phyloP scores from a whole-genome alignment of 495 filamentous ascomycete species.

The Podospora conica region DNA sequence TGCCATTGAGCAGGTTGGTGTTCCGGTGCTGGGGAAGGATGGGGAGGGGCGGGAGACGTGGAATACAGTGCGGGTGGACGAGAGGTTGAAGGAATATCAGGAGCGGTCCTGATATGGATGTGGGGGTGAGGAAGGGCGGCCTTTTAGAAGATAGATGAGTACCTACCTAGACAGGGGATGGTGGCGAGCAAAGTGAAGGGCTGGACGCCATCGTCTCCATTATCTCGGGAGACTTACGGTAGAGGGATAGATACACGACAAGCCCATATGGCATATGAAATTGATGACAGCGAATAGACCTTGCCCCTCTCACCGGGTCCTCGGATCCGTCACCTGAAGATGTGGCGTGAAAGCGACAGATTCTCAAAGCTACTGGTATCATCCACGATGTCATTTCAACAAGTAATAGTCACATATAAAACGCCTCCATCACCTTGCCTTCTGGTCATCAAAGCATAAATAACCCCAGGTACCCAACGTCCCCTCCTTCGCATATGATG shows the following conservation, averaged over 20 bases:
- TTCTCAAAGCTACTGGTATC: not conserved
- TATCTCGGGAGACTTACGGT: not conserved
- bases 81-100: constrained; percentile 49
- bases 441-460: not conserved
- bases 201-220: too few species aligned
- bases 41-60: constrained; percentile 60
- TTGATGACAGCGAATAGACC: not conserved
- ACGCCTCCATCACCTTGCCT: not conserved
- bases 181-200: not conserved
- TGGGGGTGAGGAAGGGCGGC: not conserved
- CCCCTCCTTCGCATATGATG: not conserved
- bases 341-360: not conserved
- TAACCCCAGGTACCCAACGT: not conserved
- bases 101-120: constrained; percentile 16
- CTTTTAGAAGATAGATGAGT: not conserved
- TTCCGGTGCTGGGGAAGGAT: constrained; percentile 55
- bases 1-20: constrained; percentile 88
- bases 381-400: not conserved
- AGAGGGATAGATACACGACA: not conserved
- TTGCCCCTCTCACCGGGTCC: not conserved
- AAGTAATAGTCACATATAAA: not conserved
- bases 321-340: not conserved
- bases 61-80: constrained; percentile 59
- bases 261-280: not conserved
- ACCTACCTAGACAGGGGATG: not conserved